Percentiles rank a stretch among this genome's conserved stretches.
Evolutionary conservation across 257 asterid genomes (phyloP).

Genomic region (Nicotiana otophora): DNA sequence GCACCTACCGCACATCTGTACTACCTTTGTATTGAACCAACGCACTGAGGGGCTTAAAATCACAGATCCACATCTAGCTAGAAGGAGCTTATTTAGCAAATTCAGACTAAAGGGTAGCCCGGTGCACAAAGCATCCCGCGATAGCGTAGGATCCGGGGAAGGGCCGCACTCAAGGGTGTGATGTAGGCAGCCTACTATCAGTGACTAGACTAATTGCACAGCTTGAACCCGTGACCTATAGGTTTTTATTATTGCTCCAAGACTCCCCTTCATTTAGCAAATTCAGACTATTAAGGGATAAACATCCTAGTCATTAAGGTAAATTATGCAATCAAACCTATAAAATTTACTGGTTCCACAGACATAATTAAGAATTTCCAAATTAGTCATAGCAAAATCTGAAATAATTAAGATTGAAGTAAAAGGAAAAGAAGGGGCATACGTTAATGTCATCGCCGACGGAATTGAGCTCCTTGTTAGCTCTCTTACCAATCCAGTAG

Average conservation of each 20-base stretch:
- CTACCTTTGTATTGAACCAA: neutral
- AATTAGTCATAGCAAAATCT: neutral
- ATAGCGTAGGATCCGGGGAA: too few species aligned
- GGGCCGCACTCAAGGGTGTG: too few species aligned
- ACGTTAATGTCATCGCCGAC: slow-evolving; percentile 85
- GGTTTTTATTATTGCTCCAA: too few species aligned
- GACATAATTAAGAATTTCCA: neutral
- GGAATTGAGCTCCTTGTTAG: slow-evolving; percentile 57
- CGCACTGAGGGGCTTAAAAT: neutral
- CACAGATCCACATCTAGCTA: neutral
- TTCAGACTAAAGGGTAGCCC: neutral
- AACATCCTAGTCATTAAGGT: neutral
- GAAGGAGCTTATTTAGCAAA: neutral
- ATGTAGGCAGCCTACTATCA: too few species aligned
- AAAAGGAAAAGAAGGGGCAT: slow-evolving; percentile 4
- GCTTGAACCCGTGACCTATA: too few species aligned
- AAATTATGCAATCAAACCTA: neutral
- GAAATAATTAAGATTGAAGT: too few species aligned
- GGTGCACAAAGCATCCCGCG: too few species aligned
- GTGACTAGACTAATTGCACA: too few species aligned
- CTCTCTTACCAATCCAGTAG: slow-evolving; percentile 73
- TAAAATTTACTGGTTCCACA: neutral
- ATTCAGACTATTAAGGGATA: neutral
- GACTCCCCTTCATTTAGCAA: too few species aligned
- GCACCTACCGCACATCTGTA: neutral